Evolutionary conservation across 495 filamentous ascomycete genomes (phyloP).

Genomic region (Penicillium paxilli): DNA sequence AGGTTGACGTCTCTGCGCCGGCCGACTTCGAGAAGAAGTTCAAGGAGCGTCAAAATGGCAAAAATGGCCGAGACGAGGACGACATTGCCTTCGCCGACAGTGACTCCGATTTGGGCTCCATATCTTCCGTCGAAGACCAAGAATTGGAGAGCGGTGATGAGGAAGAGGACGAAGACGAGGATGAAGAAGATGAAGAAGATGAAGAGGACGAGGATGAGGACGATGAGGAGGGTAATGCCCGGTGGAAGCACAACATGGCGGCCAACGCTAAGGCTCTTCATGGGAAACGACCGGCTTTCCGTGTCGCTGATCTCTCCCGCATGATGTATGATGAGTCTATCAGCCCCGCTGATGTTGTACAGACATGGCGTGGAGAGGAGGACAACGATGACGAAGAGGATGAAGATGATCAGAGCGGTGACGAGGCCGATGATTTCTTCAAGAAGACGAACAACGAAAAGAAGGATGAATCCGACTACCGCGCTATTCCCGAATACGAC

Average conservation of each 20-base stretch:
- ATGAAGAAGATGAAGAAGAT: conserved; percentile 46
- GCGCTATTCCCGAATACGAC: conserved; percentile 74
- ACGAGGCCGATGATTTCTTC: conserved; percentile 83
- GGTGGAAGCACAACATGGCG: conserved; percentile 86
- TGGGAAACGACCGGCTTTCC: conserved; percentile 64
- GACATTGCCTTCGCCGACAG: conserved; percentile 89
- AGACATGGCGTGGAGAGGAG: conserved; percentile 72
- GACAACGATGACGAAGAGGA: conserved; percentile 30
- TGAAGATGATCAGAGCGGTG: conserved; percentile 52
- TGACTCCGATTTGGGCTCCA: conserved; percentile 91
- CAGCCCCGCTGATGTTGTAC: conserved; percentile 70
- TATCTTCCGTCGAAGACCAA: conserved; percentile 69
- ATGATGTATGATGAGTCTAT: conserved; percentile 87
- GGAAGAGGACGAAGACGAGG: conserved; percentile 60
- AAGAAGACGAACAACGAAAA: conserved; percentile 65
- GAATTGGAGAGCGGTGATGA: conserved; percentile 60
- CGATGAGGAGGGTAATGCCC: conserved; percentile 64
- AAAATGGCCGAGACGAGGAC: conserved; percentile 50
- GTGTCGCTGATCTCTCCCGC: conserved; percentile 75
- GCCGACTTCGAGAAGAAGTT: conserved; percentile 41
- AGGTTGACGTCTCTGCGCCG: conserved; percentile 43
- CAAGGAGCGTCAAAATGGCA: conserved; percentile 46
- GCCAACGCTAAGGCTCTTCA: conserved; percentile 74
- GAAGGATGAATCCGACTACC: conserved; percentile 70
- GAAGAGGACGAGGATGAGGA: conserved; percentile 48